Evolutionary conservation across 2,329 filamentous ascomycete genomes (phyloP).

Genomic region (Beauveria sp.): DNA sequence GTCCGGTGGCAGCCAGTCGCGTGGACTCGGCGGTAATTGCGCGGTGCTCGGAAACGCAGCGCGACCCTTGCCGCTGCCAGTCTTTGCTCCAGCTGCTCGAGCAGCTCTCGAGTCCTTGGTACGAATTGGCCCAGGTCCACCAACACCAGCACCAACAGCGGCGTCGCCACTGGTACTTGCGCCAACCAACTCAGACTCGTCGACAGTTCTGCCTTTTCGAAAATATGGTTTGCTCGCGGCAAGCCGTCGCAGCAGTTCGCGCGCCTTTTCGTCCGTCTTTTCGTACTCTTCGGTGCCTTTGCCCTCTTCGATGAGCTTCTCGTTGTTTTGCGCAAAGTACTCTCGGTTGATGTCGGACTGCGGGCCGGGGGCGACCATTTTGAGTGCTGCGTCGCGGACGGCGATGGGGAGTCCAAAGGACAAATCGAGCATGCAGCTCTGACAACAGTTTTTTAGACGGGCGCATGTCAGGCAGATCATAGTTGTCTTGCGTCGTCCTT

Average conservation of each 20-base stretch:
- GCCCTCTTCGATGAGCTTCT: conserved; percentile 90
- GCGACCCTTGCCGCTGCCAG: conserved; percentile 35
- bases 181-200: conserved; percentile 39
- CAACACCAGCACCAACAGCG: conserved; percentile 47
- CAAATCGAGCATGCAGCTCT: conserved; percentile 97
- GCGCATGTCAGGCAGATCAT: conserved; percentile 96
- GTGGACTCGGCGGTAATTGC: conserved; percentile 69
- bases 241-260: conserved; percentile 74
- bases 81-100: conserved; percentile 38
- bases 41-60: conserved; percentile 61
- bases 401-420: conserved; percentile 93
- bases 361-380: conserved; percentile 94
- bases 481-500: conserved; percentile 81
- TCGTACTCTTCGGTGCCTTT: conserved; percentile 83
- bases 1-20: conserved; percentile 77
- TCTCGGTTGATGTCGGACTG: conserved; percentile 90
- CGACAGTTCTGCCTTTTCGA: conserved; percentile 73
- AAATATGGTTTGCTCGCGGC: conserved; percentile 95
- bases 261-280: conserved; percentile 93
- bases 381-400: conserved; percentile 89
- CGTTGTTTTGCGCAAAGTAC: conserved; percentile 96
- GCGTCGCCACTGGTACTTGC: conserved; percentile 34
- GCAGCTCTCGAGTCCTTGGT: conserved; percentile 58
- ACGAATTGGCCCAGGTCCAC: conserved; percentile 69
- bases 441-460: conserved; percentile 95